A percentile compares a stretch with the other conserved stretches of the same genome.
These are phyloP conservation scores for Silene coronaria DNA, from an alignment of 179 eudicot species.

Conservation along the genomic window DNA sequence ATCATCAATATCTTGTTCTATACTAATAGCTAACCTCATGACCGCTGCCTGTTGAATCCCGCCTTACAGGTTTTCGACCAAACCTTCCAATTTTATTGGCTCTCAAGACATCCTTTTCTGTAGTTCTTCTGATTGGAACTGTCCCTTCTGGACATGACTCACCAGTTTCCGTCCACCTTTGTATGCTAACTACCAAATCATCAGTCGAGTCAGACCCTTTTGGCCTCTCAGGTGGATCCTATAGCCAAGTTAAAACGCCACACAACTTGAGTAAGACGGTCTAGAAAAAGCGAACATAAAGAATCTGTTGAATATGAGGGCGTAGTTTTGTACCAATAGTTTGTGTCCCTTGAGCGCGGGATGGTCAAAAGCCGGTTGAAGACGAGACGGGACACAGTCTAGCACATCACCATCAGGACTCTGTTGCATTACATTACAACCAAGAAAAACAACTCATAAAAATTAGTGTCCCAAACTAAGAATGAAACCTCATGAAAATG, in stretches of 20 bases:
- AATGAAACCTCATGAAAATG: background rate
- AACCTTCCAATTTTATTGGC: constrained; percentile 54
- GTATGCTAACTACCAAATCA: constrained; percentile 32
- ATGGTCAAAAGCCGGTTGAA: constrained; percentile 97
- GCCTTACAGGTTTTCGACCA: constrained; percentile 65
- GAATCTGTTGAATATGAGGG: background rate
- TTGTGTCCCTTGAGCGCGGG: constrained; percentile 83
- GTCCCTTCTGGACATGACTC: constrained; percentile 89
- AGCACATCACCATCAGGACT: constrained; percentile 93
- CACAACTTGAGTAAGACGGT: too few relatives aligned
- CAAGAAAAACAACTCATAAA: background rate
- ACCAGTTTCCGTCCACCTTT: constrained; percentile 57
- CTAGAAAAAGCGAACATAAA: background rate
- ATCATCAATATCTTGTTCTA: background rate
- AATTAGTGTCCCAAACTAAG: constrained; percentile 7
- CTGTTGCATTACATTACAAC: constrained; percentile 33
- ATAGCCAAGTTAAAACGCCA: too few relatives aligned
- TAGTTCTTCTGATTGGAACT: constrained; percentile 82
- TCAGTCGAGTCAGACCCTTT: constrained; percentile 37
- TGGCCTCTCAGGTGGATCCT: constrained; percentile 83
- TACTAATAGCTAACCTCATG: constrained; percentile 74
- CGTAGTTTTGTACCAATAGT: constrained; percentile 48
- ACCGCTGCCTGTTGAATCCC: constrained; percentile 67
- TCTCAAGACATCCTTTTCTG: constrained; percentile 64
- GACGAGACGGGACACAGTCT: constrained; percentile 75